Evolutionary conservation across 2,329 filamentous ascomycete species (phyloP).

Genomic region (Beauveria rudraprayagi): DNA sequence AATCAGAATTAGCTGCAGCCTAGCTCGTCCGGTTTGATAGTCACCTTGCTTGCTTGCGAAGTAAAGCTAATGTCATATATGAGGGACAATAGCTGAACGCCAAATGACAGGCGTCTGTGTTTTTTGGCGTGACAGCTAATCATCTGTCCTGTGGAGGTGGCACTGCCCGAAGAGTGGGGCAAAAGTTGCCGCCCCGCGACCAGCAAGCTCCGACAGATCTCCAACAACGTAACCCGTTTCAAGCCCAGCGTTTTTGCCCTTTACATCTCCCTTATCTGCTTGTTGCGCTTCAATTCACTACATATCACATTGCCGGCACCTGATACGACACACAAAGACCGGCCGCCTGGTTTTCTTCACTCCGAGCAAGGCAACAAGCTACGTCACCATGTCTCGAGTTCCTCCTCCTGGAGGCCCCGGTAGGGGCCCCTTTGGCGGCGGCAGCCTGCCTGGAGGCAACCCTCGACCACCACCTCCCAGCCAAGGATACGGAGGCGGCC

Average conservation of each 20-base stretch:
- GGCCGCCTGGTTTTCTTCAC: background rate
- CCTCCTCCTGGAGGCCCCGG: constrained; percentile 11
- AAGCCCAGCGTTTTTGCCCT: background rate
- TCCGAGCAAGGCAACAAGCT: background rate
- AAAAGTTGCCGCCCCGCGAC: constrained; percentile 4
- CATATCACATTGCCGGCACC: background rate
- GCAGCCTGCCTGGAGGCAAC: constrained; percentile 8
- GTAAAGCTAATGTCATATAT: background rate
- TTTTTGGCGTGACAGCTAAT: too few relatives aligned
- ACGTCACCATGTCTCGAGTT: constrained; percentile 11
- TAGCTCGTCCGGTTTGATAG: background rate
- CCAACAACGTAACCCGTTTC: constrained; percentile 9
- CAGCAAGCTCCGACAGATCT: constrained; percentile 7
- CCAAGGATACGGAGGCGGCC: constrained; percentile 11
- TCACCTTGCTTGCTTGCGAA: background rate
- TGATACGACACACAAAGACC: background rate
- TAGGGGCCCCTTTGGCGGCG: constrained; percentile 4
- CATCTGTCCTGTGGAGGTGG: background rate
- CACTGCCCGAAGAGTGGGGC: constrained; percentile 10
- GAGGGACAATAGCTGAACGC: too few relatives aligned
- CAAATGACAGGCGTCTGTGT: too few relatives aligned
- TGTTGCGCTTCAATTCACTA: background rate
- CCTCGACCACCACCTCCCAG: constrained; percentile 11
- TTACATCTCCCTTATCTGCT: background rate
- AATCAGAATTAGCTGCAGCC: background rate